Conservation (phyloP, 495 filamentous ascomycete species). For the Penicillium paxilli region DNA sequence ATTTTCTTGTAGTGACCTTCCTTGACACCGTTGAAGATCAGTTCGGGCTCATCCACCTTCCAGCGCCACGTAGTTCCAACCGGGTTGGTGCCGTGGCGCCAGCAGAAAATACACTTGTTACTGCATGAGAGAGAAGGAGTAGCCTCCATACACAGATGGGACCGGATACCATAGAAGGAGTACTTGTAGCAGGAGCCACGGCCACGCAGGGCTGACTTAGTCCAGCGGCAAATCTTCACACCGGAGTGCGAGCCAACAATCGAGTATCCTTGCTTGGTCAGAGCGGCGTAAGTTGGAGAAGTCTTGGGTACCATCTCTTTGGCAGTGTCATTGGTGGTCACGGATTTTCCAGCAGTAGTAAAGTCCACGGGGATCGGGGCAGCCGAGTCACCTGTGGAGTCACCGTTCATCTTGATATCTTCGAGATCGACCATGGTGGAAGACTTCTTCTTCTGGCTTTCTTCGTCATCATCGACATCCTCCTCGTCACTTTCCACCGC, state of each 20-base stretch:
- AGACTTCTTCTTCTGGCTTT: constrained; percentile 43
- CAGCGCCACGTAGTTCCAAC: constrained; percentile 96
- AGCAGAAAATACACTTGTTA: constrained; percentile 99
- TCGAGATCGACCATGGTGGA: constrained; percentile 73
- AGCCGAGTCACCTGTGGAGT: constrained; percentile 36
- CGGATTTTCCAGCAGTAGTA: constrained; percentile 62
- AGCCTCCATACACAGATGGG: constrained; percentile 96
- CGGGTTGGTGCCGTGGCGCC: constrained; percentile 96
- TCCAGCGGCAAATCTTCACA: constrained; percentile 98
- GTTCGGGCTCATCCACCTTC: constrained; percentile 85
- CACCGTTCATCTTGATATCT: constrained; percentile 66
- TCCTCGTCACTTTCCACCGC: constrained; percentile 82
- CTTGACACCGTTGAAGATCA: constrained; percentile 88
- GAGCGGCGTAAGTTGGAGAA: constrained; percentile 80
- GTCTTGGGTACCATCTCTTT: constrained; percentile 94
- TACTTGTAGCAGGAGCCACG: constrained; percentile 96
- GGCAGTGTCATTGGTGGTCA: constrained; percentile 30
- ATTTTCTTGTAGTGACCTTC: constrained; percentile 94
- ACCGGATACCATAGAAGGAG: constrained; percentile 93
- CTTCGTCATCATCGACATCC: constrained; percentile 52
- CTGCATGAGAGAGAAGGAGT: constrained; percentile 93
- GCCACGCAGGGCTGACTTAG: constrained; percentile 94
- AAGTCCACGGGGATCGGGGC: constrained; percentile 80
- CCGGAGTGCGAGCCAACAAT: constrained; percentile 95
- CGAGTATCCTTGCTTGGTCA: constrained; percentile 95